Conservation (phyloP, 2,329 filamentous ascomycete species). For the Fusarium multiceps region DNA sequence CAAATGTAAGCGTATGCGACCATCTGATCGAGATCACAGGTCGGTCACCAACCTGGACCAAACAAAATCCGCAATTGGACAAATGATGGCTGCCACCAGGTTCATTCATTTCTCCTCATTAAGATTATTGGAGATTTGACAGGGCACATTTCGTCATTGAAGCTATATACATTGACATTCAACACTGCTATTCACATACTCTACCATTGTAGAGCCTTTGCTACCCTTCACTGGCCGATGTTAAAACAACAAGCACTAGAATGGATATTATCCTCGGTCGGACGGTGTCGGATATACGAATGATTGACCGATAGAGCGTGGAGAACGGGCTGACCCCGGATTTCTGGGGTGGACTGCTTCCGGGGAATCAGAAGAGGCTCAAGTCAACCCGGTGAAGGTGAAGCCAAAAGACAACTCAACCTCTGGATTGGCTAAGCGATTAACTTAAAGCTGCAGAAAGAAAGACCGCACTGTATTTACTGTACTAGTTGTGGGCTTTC, state of each 20-base stretch:
- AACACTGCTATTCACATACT: neutral
- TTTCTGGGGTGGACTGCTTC: neutral
- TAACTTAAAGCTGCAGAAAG: neutral
- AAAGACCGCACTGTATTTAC: neutral
- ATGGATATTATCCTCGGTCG: constrained; percentile 31
- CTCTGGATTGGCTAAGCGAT: constrained; percentile 19
- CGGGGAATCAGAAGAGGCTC: constrained; percentile 1
- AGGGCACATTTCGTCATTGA: constrained; percentile 22
- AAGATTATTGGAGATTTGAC: neutral
- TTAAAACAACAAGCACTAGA: neutral
- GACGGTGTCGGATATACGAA: constrained; percentile 12
- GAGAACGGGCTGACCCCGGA: constrained; percentile 37
- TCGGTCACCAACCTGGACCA: neutral
- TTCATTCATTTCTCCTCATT: neutral
- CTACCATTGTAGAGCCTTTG: neutral
- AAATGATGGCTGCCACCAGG: neutral
- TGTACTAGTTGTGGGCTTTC: neutral
- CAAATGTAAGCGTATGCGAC: neutral
- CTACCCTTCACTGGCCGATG: constrained; percentile 22
- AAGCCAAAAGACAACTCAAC: constrained; percentile 7
- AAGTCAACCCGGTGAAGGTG: constrained; percentile 2
- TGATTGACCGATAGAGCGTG: neutral
- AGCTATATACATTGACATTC: constrained; percentile 1
- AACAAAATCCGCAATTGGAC: constrained; percentile 1
- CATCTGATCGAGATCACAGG: constrained; percentile 16